Conservation (phyloP, 2,329 filamentous ascomycete genomes). For the Tolypocladium capitatum region DNA sequence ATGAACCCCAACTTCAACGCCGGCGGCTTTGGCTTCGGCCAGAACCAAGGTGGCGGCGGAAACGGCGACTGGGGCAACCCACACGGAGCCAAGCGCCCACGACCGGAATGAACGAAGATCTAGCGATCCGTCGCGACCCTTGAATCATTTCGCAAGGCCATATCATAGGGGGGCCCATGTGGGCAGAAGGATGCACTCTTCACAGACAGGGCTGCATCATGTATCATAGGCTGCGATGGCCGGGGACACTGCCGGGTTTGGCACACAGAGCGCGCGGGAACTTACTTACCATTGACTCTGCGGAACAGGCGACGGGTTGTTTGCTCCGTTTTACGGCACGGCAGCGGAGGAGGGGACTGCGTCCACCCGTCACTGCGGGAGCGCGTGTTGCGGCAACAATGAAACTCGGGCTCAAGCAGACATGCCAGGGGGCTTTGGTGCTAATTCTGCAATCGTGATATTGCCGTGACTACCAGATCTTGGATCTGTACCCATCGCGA, state of each 20-base stretch:
- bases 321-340: no score
- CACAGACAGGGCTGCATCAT: constrained; percentile 1
- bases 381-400: neutral
- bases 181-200: neutral
- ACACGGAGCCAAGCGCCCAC: constrained; percentile 65
- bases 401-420: neutral
- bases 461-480: constrained; percentile 9
- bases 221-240: constrained; percentile 2
- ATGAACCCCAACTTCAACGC: constrained; percentile 56
- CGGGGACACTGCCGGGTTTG: constrained; percentile 1
- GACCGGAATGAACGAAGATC: constrained; percentile 43
- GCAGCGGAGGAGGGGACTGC: no score
- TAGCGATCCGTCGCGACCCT: neutral
- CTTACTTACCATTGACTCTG: neutral
- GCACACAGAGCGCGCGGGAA: constrained; percentile 3
- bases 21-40: constrained; percentile 52
- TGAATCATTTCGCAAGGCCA: neutral
- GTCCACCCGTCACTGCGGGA: neutral
- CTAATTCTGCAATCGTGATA: constrained; percentile 5
- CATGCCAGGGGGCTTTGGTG: neutral
- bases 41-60: constrained; percentile 30
- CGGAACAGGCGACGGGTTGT: neutral
- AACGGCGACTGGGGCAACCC: constrained; percentile 61
- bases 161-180: neutral
- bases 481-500: constrained; percentile 14